These are phyloP conservation scores for Thalassiosira allenii DNA, from an alignment of 352 stramenopile species.

Conservation along the genomic window DNA sequence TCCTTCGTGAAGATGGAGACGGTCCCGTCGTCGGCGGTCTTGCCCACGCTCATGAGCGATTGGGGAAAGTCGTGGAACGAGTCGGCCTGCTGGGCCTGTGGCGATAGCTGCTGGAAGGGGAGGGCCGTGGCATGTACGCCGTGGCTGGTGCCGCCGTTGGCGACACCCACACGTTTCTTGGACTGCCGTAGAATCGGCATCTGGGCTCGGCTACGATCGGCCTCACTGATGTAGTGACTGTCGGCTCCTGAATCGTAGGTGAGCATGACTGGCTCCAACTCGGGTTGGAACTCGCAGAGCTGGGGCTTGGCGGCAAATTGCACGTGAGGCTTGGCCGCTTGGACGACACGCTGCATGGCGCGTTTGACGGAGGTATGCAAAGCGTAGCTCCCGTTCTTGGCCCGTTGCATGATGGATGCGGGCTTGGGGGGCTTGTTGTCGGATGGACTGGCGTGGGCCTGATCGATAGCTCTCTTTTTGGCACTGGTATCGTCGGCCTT, in stretches of 20 bases:
- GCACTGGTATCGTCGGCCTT: neutral
- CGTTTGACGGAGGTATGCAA: neutral
- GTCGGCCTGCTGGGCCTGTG: constrained; percentile 13
- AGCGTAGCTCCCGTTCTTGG: neutral
- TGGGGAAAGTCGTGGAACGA: constrained; percentile 27
- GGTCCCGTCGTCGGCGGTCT: constrained; percentile 23
- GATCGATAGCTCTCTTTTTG: constrained; percentile 3
- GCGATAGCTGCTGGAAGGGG: constrained; percentile 7
- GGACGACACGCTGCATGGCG: neutral
- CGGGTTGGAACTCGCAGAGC: neutral
- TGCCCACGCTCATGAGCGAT: constrained; percentile 15
- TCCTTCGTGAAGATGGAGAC: constrained; percentile 41
- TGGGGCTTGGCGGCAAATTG: constrained; percentile 14
- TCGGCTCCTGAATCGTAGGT: constrained; percentile 41
- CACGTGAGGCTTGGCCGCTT: constrained; percentile 4
- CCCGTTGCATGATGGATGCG: neutral
- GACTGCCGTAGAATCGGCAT: constrained; percentile 32
- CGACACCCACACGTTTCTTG: constrained; percentile 32
- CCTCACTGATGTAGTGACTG: constrained; percentile 4
- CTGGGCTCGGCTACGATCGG: neutral
- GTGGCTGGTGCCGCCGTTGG: constrained; percentile 20
- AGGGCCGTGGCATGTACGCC: constrained; percentile 12
- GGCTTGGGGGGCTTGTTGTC: neutral
- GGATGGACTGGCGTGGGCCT: neutral
- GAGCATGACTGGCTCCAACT: constrained; percentile 1